Evolutionary conservation across 2,329 filamentous ascomycete genomes (phyloP), one percentile per base, ranked within the genome.

Genomic region (Aspergillus sp.): DNA sequence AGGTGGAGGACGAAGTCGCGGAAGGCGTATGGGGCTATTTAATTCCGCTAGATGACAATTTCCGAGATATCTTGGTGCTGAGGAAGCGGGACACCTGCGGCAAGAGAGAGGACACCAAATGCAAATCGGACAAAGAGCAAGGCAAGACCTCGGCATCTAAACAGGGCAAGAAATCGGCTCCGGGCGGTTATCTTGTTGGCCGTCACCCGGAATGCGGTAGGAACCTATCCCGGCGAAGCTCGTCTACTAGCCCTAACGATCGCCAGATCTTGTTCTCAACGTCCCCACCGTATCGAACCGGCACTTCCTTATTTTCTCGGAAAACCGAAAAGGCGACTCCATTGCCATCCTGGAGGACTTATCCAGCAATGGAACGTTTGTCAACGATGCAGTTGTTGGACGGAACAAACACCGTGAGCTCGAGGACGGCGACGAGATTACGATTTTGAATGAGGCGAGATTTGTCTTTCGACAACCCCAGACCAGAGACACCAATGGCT

Each of bases 21-120:
- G 89, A 95, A 68, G 90, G 90, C 8, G 90, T 97, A 1, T 99
- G 94, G 94, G 95, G 95, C 11, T 99, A 97, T 65, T 78, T 99
- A 4, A 83, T 96, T 49, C 90, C 93, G 2, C 76, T 96, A 20
- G 86, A 93, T 65, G 80, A 82, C 48, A 83, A 82, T 58, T 85
- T 87, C 49, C 86, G 84, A 72, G 74, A 88, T 70, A 72, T 80
- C 4, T 71, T 95, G 73, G 88, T 95, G 7, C 71, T 99, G 69
- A 87, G 83, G 72, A 90, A 84, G 64, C 82, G 92, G 51, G 82
- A 80, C 53, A 80, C 82, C 33, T 96, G 91, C 66, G 14, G 35
- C 35, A n/a, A 38, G 11, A 38, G 22, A 22, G 22, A 22, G 22
- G 22, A 22, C 22, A 6, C 22, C 22, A 22, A 22, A 7, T 22